Percentiles rank a stretch among this genome's conserved stretches.
phyloP scores from a whole-genome alignment of 139 green algal genomes.

The Edaphochlamys debaryana region DNA sequence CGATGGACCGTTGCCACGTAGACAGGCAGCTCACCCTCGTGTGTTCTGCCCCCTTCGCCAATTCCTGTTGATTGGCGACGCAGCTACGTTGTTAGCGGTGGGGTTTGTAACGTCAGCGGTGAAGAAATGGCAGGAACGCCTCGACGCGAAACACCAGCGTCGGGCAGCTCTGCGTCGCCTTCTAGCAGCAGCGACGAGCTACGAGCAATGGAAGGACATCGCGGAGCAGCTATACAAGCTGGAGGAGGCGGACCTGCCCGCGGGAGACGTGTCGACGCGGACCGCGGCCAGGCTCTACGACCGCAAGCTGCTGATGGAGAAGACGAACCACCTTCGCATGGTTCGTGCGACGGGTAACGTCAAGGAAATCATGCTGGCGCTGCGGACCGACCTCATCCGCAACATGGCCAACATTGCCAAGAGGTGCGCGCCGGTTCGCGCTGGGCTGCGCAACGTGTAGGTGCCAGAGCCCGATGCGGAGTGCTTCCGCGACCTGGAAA shows the following conservation, averaged over 20 bases:
- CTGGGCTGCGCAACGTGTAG: background rate
- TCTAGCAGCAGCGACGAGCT: conserved; percentile 56
- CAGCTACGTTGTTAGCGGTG: conserved; percentile 47
- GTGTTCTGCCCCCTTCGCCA: no score
- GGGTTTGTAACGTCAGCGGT: conserved; percentile 26
- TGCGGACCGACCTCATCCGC: conserved; percentile 93
- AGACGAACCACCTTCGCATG: conserved; percentile 67
- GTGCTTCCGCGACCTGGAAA: no score
- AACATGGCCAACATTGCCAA: conserved; percentile 96
- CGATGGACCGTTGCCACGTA: conserved; percentile 10
- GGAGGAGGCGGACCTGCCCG: conserved; percentile 45
- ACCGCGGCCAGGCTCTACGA: conserved; percentile 82
- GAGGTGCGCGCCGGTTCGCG: conserved; percentile 53
- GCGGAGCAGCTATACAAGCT: conserved; percentile 70
- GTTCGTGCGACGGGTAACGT: conserved; percentile 69
- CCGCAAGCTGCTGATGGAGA: conserved; percentile 82
- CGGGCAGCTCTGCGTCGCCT: conserved; percentile 44
- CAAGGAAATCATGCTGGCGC: conserved; percentile 86
- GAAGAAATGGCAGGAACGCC: conserved; percentile 41
- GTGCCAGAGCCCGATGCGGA: no score
- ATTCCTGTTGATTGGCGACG: background rate
- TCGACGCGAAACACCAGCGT: conserved; percentile 52
- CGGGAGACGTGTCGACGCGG: conserved; percentile 1
- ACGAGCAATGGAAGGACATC: conserved; percentile 74
- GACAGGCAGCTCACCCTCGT: no score